Conservation (phyloP, 164 flowering plant species). For the Stephania yunnanensis region DNA sequence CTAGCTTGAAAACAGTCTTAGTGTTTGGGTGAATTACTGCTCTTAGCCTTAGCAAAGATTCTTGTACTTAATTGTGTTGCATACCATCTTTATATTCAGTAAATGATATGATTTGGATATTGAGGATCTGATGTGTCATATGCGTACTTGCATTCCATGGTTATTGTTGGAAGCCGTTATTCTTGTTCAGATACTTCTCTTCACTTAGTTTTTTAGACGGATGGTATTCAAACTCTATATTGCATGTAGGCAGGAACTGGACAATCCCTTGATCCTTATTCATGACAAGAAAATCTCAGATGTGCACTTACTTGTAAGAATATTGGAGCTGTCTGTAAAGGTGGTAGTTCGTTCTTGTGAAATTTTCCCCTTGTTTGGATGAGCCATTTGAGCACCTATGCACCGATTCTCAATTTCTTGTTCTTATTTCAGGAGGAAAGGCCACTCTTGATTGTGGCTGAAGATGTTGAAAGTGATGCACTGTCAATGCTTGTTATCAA, state of each 20-base stretch:
- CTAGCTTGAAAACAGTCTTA: neutral
- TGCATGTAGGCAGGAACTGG: constrained; percentile 59
- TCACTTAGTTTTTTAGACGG: neutral
- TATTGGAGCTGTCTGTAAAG: constrained; percentile 61
- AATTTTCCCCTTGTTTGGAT: neutral
- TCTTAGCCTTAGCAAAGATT: neutral
- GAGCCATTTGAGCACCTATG: neutral
- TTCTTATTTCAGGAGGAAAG: constrained; percentile 35
- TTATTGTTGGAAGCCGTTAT: neutral
- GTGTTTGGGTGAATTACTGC: neutral
- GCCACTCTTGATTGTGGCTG: constrained; percentile 74
- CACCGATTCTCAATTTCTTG: neutral
- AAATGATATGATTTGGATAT: neutral
- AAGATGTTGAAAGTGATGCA: constrained; percentile 79
- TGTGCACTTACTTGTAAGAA: constrained; percentile 44
- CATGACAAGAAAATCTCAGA: constrained; percentile 79
- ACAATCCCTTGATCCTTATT: constrained; percentile 72
- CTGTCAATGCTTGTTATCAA: constrained; percentile 70
- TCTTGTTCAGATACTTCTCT: neutral
- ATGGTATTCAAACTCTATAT: constrained; percentile 8
- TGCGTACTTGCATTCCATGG: neutral
- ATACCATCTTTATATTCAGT: neutral
- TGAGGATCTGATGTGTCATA: neutral
- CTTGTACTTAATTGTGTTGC: no score
- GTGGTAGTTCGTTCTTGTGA: constrained; percentile 24